Base-by-base conservation (phyloP, 1,284 basidiomycete genomes). In the Pseudozyma hubeiensis region DNA sequence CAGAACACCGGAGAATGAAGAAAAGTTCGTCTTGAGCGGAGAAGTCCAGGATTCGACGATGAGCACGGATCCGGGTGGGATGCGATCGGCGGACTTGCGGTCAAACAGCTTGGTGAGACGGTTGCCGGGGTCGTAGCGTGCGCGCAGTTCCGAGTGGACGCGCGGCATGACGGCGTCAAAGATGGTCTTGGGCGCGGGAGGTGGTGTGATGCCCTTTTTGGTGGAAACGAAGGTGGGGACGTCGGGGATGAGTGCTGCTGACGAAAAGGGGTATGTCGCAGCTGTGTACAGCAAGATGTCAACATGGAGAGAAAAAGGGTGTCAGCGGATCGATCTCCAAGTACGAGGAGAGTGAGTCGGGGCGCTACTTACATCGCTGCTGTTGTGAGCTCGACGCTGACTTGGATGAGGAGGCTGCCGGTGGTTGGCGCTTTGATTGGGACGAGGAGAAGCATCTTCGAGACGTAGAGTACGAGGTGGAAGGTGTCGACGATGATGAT, bases 11-110 rank as follows among this genome's bases (percentile, higher is more conserved):
- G 80, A 73, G 53, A 84, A 82, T 5, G 79, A 66, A 34, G 80
- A 75, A 11, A 75, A 78, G 60, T 75, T 74, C 39, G 75, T 78
- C 48, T 78, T 76, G 49, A 60, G 58, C 19, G 73, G 61, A 3
- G 71, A 67, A 6, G 77, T 79, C 74, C 79, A 84, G 7, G 79
- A 75, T 57, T 84, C 81, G 44, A 84, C 77, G 34, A 81, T 64
- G n/a, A 84, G 53, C 13, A 84, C 77, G 13, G 80, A 82, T 39
- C 82, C 82, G 11, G 81, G 63, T 4, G 80, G 82, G 46, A 83
- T 75, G 45, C 73, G 71, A 6, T 72, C 60, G 10, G 69, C 60
- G 16, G 80, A 79, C 19, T 63, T 64, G 43, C 82, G 73, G 40
- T 79, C 75, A 40, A 84, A 83, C 8, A 84, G 78, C 17, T 77